Evolutionary conservation across 192 early-diverging fungal species (phyloP).

Genomic region (Mortierella alpina): DNA sequence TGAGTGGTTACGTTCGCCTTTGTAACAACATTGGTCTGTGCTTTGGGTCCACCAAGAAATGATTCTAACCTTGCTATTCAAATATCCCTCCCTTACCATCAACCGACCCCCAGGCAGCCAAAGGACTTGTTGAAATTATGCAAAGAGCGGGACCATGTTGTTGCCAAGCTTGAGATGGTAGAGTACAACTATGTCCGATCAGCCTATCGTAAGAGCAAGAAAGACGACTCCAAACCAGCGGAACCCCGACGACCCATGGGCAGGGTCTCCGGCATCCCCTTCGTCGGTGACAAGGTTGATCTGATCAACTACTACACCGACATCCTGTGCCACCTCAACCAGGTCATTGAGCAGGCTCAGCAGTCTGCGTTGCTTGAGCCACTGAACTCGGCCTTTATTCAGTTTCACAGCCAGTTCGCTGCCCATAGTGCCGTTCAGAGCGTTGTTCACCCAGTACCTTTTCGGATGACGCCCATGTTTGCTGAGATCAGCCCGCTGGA

Average conservation of each 20-base stretch:
- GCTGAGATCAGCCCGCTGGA: conserved; percentile 76
- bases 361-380: conserved; percentile 32
- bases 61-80: no score
- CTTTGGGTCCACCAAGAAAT: background rate
- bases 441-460: conserved; percentile 68
- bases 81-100: background rate
- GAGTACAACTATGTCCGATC: conserved; percentile 61
- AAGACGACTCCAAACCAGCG: conserved; percentile 17
- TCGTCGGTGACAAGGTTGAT: conserved; percentile 74
- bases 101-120: conserved; percentile 50
- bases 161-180: conserved; percentile 60
- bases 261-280: conserved; percentile 56
- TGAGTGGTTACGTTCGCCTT: background rate
- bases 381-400: conserved; percentile 81
- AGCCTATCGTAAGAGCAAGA: conserved; percentile 22
- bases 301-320: conserved; percentile 61
- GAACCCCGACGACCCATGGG: conserved; percentile 64
- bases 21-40: background rate
- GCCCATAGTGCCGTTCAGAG: conserved; percentile 84
- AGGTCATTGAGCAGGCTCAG: conserved; percentile 56
- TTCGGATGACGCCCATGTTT: conserved; percentile 73
- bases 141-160: conserved; percentile 62
- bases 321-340: conserved; percentile 58
- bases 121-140: conserved; percentile 60
- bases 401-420: conserved; percentile 79